phyloP scores from a whole-genome alignment of 2,329 filamentous ascomycete genomes.

The Colletotrichum truncatum region DNA sequence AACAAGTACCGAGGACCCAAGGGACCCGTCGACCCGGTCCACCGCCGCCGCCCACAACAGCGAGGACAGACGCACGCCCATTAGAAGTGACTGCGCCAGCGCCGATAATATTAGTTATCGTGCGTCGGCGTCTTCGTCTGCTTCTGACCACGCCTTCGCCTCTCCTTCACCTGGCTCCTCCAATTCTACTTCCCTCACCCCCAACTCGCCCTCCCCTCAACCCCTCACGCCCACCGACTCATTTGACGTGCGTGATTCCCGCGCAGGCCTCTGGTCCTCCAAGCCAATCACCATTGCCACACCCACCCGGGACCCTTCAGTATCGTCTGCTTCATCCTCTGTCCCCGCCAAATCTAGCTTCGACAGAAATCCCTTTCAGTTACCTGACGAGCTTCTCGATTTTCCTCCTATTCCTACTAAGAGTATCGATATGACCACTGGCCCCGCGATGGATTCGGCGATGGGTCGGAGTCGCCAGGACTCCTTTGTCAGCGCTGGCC shows the following conservation, averaged over 20 bases:
- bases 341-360: conserved; percentile 36
- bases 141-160: conserved; percentile 33
- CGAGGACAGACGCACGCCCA: conserved; percentile 22
- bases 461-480: conserved; percentile 69
- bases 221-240: conserved; percentile 51
- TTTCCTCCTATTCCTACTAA: conserved; percentile 36
- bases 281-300: conserved; percentile 48
- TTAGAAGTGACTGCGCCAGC: conserved; percentile 28
- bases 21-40: conserved; percentile 33
- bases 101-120: conserved; percentile 49
- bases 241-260: conserved; percentile 34
- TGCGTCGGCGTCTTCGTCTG: conserved; percentile 39
- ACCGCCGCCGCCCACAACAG: conserved; percentile 32
- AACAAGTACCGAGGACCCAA: conserved; percentile 35
- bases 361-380: conserved; percentile 35
- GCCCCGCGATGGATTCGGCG: conserved; percentile 65
- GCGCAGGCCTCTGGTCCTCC: conserved; percentile 36
- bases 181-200: conserved; percentile 43
- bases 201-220: conserved; percentile 52
- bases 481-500: conserved; percentile 72
- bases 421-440: conserved; percentile 64
- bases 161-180: conserved; percentile 40
- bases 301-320: conserved; percentile 33
- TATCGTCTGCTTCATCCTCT: conserved; percentile 34
- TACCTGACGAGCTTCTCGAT: conserved; percentile 37